Base-by-base conservation (phyloP, 208 protist species). In the Strigomonas galati region DNA sequence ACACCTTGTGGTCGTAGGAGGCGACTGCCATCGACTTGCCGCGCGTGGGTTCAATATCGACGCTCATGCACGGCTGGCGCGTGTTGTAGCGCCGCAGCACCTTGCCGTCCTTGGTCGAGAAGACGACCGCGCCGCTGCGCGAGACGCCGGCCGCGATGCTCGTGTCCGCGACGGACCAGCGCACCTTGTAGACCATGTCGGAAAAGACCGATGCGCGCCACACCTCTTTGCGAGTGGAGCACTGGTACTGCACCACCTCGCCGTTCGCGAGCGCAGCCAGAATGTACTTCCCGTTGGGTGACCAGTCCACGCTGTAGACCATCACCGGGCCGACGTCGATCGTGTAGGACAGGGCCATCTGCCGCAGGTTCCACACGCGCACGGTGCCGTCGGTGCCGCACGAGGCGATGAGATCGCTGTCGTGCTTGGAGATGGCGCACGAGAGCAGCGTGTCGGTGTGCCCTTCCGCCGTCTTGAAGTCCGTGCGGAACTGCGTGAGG, bases 361-460 rank as follows among this genome's bases (percentile, higher is more conserved):
- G 81, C 27, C 74, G 74, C 61, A 87, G 68, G 54, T 92, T 91
- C 88, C 91, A 97, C 24, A 98, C 66, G n/a, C 82, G 79, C 35
- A 97, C 74, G n/a, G 62, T 82, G 14, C 90, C 91, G 66, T 98
- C 93, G 15, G 75, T 85, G 37, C 91, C 84, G 32, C 73, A 61
- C 7, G 91, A 86, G 24, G 94, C 92, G 9, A 89, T 68, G 37
- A 87, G 63, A 62, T 97, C 84, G 43, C 79, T 73, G 76, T 98
- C 85, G 60, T 88, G 75, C 32, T 84, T 73, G 2, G 89, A 75
- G 55, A 96, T 74, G 24, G 63, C 61, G 68, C 85, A 95, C 62
- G 74, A 69, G 49, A 97, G 85, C 37, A 88, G 78, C 6, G 76
- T 87, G 63, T 98, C 91, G 0, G 86, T 95, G 78, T 98, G 94